Base-by-base conservation (phyloP, 73 alveolate species). In the Blepharisma stoltei region DNA sequence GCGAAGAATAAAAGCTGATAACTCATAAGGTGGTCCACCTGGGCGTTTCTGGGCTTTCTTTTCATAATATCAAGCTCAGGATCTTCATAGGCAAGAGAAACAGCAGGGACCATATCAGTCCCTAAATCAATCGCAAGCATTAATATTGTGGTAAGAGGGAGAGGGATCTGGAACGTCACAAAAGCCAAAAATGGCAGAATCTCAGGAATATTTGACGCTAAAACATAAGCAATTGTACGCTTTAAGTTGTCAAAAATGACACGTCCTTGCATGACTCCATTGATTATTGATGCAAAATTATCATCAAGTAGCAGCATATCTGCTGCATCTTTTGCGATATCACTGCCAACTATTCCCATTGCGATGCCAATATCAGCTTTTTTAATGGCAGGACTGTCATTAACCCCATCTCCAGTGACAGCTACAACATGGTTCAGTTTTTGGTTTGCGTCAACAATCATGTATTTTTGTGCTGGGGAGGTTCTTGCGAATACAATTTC, bases 321-420 rank as follows among this genome's bases (percentile, higher is more conserved):
- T 7, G 99, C 99, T 18, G 99, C 99, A 84, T 95, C 98, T 87
- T 96, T 96, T 8, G 99, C 99, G 21, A 97, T 99, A 89, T 97
- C 99, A 54, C 99, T 89, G 37, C 99, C 99, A 78, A 90, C 92
- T 50, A 90, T 90, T 25, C 94, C 96, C 96, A 92, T 92, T 8
- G 96, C 88, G 67, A 92, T 77, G 25, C 96, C 98, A 78, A 92
- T 85, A 70, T 91, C 94, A 23, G 97, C 96, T 65, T 81, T 78
- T 54, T 84, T 83, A 54, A 92, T 69, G 7, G 97, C 97, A 7
- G 97, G 93, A 9, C 85, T 32, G 41, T 78, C 89, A 82, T 78
- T 89, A 4, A 95, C 99, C 18, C 99, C 99, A 82, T 94, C 99
- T 23, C 99, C 99, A 38, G 99, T 96, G 46, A 95, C 99, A 41